These are phyloP conservation scores for Sclerotinia borealis DNA, from an alignment of 2,329 filamentous ascomycete species.

Conservation along the genomic window DNA sequence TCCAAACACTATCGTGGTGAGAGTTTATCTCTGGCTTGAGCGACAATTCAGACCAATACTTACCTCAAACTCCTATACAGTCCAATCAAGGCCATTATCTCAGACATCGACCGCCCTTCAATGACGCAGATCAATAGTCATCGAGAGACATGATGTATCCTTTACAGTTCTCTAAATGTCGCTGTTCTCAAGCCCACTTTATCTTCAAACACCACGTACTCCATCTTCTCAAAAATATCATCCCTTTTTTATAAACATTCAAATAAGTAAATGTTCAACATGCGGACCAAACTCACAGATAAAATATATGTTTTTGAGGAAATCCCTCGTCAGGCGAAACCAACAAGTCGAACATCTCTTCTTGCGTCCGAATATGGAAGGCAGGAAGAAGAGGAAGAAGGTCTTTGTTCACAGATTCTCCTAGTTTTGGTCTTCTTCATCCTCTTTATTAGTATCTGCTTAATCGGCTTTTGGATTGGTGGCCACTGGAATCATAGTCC, in stretches of 20 bases:
- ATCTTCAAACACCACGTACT: neutral
- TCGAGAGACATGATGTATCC: neutral
- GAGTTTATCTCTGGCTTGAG: too few relatives aligned
- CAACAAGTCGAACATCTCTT: neutral
- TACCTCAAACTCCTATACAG: neutral
- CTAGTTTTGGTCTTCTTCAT: neutral
- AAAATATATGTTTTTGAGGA: neutral
- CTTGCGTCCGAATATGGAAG: neutral
- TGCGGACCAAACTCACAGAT: neutral
- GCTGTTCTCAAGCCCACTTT: neutral
- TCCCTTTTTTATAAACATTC: neutral
- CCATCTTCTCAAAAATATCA: neutral
- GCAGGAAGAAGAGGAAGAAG: neutral
- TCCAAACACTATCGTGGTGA: neutral
- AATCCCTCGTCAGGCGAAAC: neutral
- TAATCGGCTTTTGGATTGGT: neutral
- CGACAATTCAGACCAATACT: neutral
- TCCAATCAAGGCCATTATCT: neutral
- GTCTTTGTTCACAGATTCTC: neutral
- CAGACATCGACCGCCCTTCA: neutral
- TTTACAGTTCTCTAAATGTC: neutral
- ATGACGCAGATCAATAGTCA: neutral
- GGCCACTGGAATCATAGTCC: neutral
- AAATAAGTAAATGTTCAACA: neutral
- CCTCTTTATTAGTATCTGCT: neutral